Conservation (phyloP, 73 alveolate species). For the Paramecium biaurelia region DNA sequence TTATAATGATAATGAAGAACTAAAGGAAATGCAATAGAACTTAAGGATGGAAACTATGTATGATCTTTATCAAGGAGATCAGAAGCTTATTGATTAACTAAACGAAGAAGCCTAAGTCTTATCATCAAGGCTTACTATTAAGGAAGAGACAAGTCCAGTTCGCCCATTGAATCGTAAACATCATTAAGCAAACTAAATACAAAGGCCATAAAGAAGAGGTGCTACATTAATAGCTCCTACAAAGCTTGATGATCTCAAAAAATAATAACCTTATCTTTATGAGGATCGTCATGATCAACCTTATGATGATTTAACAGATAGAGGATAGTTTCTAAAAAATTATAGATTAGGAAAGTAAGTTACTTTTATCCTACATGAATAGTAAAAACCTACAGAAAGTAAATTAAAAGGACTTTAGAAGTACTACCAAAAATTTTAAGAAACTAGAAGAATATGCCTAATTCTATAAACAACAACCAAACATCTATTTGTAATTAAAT, state of each 20-base stretch:
- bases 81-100: neutral
- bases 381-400: neutral
- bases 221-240: neutral
- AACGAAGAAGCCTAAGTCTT: slow-evolving; percentile 8
- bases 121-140: neutral
- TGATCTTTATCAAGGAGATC: neutral
- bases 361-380: neutral
- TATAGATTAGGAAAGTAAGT: slow-evolving; percentile 18
- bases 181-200: neutral
- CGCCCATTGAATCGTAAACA: neutral
- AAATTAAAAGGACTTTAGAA: neutral
- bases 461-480: slow-evolving; percentile 7
- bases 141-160: neutral
- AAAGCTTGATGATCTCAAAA: neutral
- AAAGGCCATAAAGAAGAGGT: neutral
- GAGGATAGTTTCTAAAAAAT: slow-evolving; percentile 5
- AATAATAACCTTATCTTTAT: neutral
- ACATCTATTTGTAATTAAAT: neutral
- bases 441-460: slow-evolving; percentile 1
- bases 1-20: neutral
- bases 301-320: neutral
- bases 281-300: neutral
- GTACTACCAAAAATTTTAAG: neutral
- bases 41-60: neutral
- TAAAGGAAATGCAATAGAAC: neutral